Evolutionary conservation across 2,329 filamentous ascomycete species (phyloP).

Genomic region (Talaromyces sp.): DNA sequence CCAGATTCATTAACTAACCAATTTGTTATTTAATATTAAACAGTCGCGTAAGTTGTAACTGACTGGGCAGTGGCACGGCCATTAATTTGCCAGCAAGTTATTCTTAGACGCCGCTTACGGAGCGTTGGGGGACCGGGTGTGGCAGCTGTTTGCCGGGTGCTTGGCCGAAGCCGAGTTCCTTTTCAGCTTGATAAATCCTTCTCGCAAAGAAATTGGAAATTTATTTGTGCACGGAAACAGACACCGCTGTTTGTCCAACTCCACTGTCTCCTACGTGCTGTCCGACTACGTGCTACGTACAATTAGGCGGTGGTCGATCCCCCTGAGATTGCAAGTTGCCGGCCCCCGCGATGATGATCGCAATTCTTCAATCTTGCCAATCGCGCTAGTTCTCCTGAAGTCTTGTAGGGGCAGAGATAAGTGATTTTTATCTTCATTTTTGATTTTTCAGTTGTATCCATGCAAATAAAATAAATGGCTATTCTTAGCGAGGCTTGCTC

Average conservation of each 20-base stretch:
- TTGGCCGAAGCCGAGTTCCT: not conserved
- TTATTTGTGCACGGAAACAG: not conserved
- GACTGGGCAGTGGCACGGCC: no score
- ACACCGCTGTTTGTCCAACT: not conserved
- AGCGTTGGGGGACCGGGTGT: no score
- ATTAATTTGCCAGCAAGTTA: not conserved
- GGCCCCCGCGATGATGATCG: not conserved
- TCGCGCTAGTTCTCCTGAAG: not conserved
- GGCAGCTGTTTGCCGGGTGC: no score
- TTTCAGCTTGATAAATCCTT: not conserved
- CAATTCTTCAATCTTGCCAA: no score
- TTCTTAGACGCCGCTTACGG: not conserved
- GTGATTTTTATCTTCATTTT: not conserved
- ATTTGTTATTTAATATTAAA: no score
- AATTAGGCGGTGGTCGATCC: not conserved
- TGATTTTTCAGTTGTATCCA: not conserved
- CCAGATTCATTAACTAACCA: not conserved
- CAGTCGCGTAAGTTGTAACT: no score
- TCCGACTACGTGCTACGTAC: not conserved
- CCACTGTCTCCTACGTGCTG: no score
- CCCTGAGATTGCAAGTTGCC: not conserved
- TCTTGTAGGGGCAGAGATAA: not conserved
- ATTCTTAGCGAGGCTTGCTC: not conserved
- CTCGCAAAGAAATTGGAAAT: no score
- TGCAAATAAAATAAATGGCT: not conserved